These are phyloP conservation scores for Ceratocystis huliohia DNA, from an alignment of 2,329 filamentous ascomycete genomes.

Conservation along the genomic window DNA sequence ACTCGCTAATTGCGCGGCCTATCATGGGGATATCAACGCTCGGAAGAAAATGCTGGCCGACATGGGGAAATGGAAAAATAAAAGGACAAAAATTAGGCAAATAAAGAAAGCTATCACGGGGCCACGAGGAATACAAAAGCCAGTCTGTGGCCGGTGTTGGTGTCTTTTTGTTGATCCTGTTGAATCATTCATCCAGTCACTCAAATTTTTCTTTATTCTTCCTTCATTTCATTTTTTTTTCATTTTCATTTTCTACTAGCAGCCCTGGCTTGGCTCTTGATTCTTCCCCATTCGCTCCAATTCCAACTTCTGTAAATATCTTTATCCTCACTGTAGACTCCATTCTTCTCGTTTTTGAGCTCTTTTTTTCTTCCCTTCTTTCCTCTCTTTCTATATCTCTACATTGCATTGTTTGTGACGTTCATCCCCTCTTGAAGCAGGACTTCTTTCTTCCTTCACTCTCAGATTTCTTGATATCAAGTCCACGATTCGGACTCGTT, in stretches of 20 bases:
- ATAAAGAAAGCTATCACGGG: not conserved
- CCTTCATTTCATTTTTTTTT: not conserved
- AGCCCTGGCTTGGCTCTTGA: constrained; percentile 5
- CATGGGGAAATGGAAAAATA: not conserved
- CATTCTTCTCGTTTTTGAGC: not conserved
- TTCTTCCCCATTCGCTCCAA: constrained; percentile 5
- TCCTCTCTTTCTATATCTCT: not conserved
- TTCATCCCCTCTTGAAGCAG: constrained; percentile 1
- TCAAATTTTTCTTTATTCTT: not conserved
- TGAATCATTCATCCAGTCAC: constrained; percentile 2
- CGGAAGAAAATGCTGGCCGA: not conserved
- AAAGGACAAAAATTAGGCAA: not conserved
- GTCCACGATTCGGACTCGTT: not conserved
- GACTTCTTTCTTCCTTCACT: not conserved
- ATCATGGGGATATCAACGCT: not conserved
- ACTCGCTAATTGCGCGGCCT: not conserved
- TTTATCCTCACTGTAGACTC: not conserved
- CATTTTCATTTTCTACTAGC: not conserved
- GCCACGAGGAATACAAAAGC: not conserved
- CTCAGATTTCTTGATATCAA: not conserved
- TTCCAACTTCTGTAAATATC: not conserved
- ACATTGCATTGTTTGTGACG: constrained; percentile 3
- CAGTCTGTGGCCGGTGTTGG: not conserved
- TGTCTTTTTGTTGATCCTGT: constrained; percentile 3
- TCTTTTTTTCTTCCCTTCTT: not conserved